A percentile compares a stretch with the other conserved stretches of the same genome.
Evolutionary conservation across 495 filamentous ascomycete genomes (phyloP).

Genomic region (Pyrenopolyporus hunteri): DNA sequence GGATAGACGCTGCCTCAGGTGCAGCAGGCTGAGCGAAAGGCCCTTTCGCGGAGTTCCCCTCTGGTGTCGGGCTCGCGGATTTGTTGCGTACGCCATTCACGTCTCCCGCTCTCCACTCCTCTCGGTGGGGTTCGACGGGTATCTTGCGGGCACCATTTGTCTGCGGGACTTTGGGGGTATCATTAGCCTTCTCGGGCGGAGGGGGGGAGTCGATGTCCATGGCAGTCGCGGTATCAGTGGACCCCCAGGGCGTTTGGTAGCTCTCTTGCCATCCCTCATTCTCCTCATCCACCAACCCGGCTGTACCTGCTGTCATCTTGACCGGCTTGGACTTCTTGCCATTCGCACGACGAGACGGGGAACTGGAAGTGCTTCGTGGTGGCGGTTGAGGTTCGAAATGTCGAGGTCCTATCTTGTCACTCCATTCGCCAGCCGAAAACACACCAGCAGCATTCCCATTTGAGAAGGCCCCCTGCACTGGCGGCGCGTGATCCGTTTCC

Average conservation of each 20-base stretch:
- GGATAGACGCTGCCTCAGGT: conserved; percentile 30
- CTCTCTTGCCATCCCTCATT: conserved; percentile 35
- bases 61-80: conserved; percentile 37
- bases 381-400: conserved; percentile 58
- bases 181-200: conserved; percentile 30
- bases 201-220: conserved; percentile 65
- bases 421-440: conserved; percentile 73
- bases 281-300: conserved; percentile 55
- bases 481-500: conserved; percentile 9
- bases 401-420: conserved; percentile 64
- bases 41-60: conserved; percentile 31
- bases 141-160: conserved; percentile 49
- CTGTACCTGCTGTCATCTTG: conserved; percentile 51
- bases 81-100: conserved; percentile 37
- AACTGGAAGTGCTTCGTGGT: conserved; percentile 40
- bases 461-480: conserved; percentile 13
- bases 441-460: conserved; percentile 40
- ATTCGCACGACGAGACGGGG: conserved; percentile 47
- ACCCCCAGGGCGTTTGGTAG: conserved; percentile 15
- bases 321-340: conserved; percentile 50
- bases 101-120: conserved; percentile 57
- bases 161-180: conserved; percentile 25
- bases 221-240: conserved; percentile 49
- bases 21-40: conserved; percentile 13
- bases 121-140: conserved; percentile 53